Evolutionary conservation across 2,329 filamentous ascomycete species (phyloP).

Genomic region (Ilyonectria sp.): DNA sequence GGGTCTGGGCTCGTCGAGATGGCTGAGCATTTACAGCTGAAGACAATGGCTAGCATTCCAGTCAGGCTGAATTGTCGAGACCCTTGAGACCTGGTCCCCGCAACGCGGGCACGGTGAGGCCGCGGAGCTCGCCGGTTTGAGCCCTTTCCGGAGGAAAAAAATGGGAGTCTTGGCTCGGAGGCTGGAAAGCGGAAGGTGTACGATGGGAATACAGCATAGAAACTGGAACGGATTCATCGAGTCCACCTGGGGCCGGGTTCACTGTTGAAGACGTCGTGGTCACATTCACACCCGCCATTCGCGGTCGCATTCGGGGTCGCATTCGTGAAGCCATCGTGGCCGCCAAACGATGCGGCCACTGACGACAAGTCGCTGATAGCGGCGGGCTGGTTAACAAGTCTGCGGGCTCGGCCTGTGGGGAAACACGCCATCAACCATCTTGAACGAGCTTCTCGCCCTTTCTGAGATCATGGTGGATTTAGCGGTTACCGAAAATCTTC

Average conservation of each 20-base stretch:
- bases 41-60: conserved; percentile 44
- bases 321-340: conserved; percentile 31
- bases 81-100: not conserved
- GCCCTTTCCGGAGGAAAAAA: too few relatives aligned
- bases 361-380: conserved; percentile 16
- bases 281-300: not conserved
- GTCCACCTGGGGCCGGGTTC: not conserved
- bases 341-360: conserved; percentile 37
- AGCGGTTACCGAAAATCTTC: conserved; percentile 27
- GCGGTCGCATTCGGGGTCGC: not conserved
- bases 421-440: conserved; percentile 1
- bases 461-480: conserved; percentile 10
- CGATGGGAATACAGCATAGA: not conserved
- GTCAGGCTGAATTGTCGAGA: conserved; percentile 21
- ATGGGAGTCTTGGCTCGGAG: not conserved
- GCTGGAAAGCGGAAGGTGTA: not conserved
- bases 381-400: not conserved
- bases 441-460: conserved; percentile 18
- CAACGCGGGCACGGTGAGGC: too few relatives aligned
- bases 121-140: too few relatives aligned
- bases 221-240: not conserved
- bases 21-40: conserved; percentile 34
- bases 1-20: conserved; percentile 45
- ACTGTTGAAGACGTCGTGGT: not conserved
- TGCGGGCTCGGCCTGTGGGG: not conserved